Conservation (phyloP, 805 yeast genomes). For the Candida adriatica region DNA sequence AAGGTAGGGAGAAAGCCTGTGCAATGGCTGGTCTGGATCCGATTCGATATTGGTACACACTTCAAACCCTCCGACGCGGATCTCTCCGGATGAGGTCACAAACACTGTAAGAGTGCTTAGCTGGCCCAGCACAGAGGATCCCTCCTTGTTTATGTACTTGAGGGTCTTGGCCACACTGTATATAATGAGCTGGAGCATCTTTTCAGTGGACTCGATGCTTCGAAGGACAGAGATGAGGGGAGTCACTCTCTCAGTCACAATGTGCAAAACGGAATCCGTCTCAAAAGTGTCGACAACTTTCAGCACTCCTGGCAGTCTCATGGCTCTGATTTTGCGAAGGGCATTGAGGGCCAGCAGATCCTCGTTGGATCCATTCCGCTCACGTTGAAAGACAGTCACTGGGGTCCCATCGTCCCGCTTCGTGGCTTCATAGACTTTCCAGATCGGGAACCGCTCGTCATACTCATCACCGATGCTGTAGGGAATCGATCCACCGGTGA, state of each 20-base stretch:
- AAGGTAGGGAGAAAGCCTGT: slow-evolving; percentile 28
- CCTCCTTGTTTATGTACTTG: slow-evolving; percentile 49
- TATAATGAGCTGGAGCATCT: slow-evolving; percentile 46
- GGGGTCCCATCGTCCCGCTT: slow-evolving; percentile 38
- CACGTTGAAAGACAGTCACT: slow-evolving; percentile 64
- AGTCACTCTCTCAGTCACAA: slow-evolving; percentile 60
- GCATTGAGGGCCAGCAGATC: slow-evolving; percentile 38
- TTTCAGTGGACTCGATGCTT: slow-evolving; percentile 25
- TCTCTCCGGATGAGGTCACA: slow-evolving; percentile 66
- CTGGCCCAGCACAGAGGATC: slow-evolving; percentile 55
- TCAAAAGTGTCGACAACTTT: slow-evolving; percentile 58
- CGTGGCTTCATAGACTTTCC: slow-evolving; percentile 59
- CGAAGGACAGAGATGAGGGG: slow-evolving; percentile 41
- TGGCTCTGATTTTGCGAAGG: slow-evolving; percentile 40
- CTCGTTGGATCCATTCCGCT: slow-evolving; percentile 31
- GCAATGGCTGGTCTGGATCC: slow-evolving; percentile 25
- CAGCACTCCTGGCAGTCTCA: slow-evolving; percentile 67
- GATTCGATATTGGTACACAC: slow-evolving; percentile 41
- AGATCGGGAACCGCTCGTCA: slow-evolving; percentile 37
- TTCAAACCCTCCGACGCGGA: slow-evolving; percentile 84
- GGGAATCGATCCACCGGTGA: slow-evolving; percentile 54
- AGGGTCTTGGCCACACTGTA: slow-evolving; percentile 48
- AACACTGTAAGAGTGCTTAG: slow-evolving; percentile 51
- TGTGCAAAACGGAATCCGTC: slow-evolving; percentile 46
- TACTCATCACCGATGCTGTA: slow-evolving; percentile 44